Evolutionary conservation across 2,329 filamentous ascomycete genomes (phyloP).

Genomic region (Apiospora marii): DNA sequence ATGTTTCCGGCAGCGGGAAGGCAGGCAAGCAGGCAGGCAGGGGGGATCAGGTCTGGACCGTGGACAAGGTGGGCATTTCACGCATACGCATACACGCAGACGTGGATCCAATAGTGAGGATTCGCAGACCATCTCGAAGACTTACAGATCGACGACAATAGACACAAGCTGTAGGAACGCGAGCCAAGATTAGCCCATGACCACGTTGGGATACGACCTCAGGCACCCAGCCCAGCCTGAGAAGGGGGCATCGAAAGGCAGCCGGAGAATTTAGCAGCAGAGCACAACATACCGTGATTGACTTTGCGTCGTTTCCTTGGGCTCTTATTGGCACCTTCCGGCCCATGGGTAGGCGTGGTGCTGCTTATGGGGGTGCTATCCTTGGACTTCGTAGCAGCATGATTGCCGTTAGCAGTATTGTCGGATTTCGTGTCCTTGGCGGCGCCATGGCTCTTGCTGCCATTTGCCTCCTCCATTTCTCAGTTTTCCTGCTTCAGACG

Average conservation of each 20-base stretch:
- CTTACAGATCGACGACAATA: constrained; percentile 92
- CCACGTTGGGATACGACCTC: constrained; percentile 34
- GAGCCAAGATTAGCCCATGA: constrained; percentile 48
- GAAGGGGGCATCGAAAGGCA: constrained; percentile 9
- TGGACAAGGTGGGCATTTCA: constrained; percentile 29
- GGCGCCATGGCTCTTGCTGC: constrained; percentile 26
- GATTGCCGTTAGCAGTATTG: constrained; percentile 25
- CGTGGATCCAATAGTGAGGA: constrained; percentile 42
- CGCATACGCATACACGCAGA: constrained; percentile 37
- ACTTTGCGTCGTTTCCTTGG: constrained; percentile 89
- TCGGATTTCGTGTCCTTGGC: constrained; percentile 27
- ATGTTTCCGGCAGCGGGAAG: constrained; percentile 32
- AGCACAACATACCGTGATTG: constrained; percentile 76
- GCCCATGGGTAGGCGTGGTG: constrained; percentile 32
- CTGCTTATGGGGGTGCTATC: constrained; percentile 30
- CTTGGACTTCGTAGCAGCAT: constrained; percentile 24
- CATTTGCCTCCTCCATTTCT: constrained; percentile 29
- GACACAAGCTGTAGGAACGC: constrained; percentile 75
- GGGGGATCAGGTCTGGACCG: constrained; percentile 30
- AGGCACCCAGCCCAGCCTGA: constrained; percentile 10
- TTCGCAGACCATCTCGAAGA: constrained; percentile 46
- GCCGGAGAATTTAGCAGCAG: constrained; percentile 34
- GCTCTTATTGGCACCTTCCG: constrained; percentile 57
- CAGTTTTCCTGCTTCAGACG: constrained; percentile 28
- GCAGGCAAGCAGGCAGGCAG: constrained; percentile 24